Evolutionary conservation across 2,329 filamentous ascomycete species (phyloP).

Genomic region (Mycocentrospora acerina): DNA sequence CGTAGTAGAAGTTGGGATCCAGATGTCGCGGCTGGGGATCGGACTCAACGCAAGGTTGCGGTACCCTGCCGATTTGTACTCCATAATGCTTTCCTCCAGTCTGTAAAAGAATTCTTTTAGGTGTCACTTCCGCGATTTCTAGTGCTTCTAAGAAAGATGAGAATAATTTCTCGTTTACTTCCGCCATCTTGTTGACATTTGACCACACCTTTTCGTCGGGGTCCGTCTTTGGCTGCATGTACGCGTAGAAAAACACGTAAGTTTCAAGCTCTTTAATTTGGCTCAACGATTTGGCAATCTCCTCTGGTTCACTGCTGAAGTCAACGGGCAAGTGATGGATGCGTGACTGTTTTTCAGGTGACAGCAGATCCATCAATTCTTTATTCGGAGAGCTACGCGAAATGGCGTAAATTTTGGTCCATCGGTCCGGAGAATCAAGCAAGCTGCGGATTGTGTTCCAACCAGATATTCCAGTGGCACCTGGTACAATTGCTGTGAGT

Average conservation of each 20-base stretch:
- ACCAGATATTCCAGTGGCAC: constrained; percentile 1
- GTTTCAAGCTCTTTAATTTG: not conserved
- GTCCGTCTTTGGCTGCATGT: constrained; percentile 1
- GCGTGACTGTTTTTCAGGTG: not conserved
- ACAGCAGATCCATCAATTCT: not conserved
- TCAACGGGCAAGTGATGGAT: not conserved
- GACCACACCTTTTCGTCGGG: not conserved
- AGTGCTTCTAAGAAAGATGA: not conserved
- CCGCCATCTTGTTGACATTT: not conserved
- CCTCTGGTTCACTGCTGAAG: not conserved
- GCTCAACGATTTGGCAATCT: not conserved
- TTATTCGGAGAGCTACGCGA: not conserved
- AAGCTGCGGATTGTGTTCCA: constrained; percentile 1
- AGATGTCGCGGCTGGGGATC: constrained; percentile 2
- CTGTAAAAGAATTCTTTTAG: constrained; percentile 1
- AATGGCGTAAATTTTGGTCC: constrained; percentile 1
- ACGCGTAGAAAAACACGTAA: constrained; percentile 3
- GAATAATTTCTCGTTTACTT: not conserved
- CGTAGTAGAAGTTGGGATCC: constrained; percentile 1
- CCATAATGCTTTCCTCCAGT: constrained; percentile 2
- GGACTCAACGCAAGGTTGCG: not conserved
- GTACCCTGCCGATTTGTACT: not conserved
- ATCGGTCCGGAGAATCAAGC: not conserved
- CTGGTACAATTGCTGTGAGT: not conserved
- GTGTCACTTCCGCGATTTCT: constrained; percentile 1